Evolutionary conservation across 2,329 filamentous ascomycete species (phyloP).

Genomic region (Aspergillus piperis): DNA sequence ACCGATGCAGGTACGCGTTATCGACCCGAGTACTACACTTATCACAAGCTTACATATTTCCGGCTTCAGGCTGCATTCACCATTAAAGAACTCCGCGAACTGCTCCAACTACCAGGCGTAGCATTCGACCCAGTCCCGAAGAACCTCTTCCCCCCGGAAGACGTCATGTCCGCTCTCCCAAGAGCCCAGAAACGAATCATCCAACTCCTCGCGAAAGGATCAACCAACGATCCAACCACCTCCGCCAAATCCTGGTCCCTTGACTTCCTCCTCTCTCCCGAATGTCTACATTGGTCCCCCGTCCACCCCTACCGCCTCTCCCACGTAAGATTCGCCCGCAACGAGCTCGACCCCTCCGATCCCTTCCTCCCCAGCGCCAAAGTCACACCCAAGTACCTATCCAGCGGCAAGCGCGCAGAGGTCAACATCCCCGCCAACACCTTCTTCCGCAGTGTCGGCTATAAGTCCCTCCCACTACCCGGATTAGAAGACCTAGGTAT

Average conservation of each 20-base stretch:
- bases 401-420: slow-evolving; percentile 51
- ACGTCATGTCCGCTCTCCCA: slow-evolving; percentile 68
- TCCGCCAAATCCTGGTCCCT: slow-evolving; percentile 75
- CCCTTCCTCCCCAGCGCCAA: slow-evolving; percentile 54
- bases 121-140: slow-evolving; percentile 69
- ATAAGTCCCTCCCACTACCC: slow-evolving; percentile 75
- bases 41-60: background rate
- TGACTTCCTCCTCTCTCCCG: slow-evolving; percentile 80
- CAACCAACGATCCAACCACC: slow-evolving; percentile 51
- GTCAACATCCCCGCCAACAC: slow-evolving; percentile 64
- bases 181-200: slow-evolving; percentile 75
- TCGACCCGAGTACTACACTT: background rate
- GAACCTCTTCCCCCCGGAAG: slow-evolving; percentile 62
- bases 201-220: slow-evolving; percentile 78
- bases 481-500: slow-evolving; percentile 74
- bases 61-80: slow-evolving; percentile 76
- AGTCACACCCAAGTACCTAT: slow-evolving; percentile 48
- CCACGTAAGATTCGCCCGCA: slow-evolving; percentile 67
- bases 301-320: slow-evolving; percentile 56
- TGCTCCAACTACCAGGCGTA: slow-evolving; percentile 74
- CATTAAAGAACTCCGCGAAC: slow-evolving; percentile 88
- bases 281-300: slow-evolving; percentile 60
- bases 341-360: slow-evolving; percentile 50
- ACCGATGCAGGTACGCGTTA: slow-evolving; percentile 70
- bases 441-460: slow-evolving; percentile 93